Evolutionary conservation across 176 grass and related monocot genomes (phyloP).

Genomic region (Triticum aestivum): DNA sequence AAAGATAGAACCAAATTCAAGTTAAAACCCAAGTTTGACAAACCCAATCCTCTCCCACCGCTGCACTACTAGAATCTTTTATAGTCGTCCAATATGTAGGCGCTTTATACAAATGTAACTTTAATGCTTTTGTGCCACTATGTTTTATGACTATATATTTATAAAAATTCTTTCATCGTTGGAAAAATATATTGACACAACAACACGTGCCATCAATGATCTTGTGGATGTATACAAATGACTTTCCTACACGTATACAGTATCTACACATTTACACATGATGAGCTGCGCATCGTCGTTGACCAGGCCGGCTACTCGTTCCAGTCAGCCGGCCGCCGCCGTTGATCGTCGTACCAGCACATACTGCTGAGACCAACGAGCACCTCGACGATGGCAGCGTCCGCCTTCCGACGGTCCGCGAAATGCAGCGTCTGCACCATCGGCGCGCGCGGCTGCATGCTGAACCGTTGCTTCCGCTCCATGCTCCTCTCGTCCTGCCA

Average conservation of each 20-base stretch:
- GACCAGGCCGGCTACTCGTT: neutral
- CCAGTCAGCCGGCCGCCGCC: conserved; percentile 18
- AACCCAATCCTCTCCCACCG: no score
- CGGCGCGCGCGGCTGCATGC: conserved; percentile 41
- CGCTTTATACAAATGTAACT: no score
- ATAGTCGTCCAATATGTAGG: no score
- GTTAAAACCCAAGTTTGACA: no score
- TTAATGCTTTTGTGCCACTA: no score
- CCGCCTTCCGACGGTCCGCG: conserved; percentile 63
- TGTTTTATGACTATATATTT: no score
- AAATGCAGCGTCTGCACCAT: conserved; percentile 89
- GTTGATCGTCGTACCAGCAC: conserved; percentile 67
- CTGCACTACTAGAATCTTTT: no score
- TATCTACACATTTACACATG: neutral
- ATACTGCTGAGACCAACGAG: conserved; percentile 69
- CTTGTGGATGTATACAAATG: neutral
- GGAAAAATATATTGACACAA: no score
- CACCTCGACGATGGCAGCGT: conserved; percentile 69
- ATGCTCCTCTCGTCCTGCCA: conserved; percentile 82
- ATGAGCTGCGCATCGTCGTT: neutral
- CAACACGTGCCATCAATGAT: no score
- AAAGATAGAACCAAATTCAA: no score
- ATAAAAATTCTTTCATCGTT: no score
- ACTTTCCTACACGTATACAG: neutral
- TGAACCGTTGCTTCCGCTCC: conserved; percentile 71